Conservation (phyloP, 2,329 filamentous ascomycete species). For the Fusarium tjaetaba region DNA sequence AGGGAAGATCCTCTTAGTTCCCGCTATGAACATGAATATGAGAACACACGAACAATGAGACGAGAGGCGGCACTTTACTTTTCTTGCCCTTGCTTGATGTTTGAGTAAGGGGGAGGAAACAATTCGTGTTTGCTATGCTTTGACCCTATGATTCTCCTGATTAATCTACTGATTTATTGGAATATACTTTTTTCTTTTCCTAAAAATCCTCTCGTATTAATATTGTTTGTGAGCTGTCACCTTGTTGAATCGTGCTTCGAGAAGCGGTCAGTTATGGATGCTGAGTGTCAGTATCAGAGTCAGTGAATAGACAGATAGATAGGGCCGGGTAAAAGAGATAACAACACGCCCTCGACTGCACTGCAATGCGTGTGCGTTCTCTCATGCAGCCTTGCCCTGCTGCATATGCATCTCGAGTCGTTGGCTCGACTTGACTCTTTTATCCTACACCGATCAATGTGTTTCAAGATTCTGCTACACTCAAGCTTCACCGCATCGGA, state of each 20-base stretch:
- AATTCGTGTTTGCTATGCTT: constrained; percentile 16
- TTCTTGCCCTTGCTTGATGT: not conserved
- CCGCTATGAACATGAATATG: constrained; percentile 3
- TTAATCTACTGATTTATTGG: not conserved
- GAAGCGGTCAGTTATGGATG: constrained; percentile 26
- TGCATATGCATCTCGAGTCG: constrained; percentile 11
- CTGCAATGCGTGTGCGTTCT: not conserved
- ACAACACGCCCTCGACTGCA: constrained; percentile 22
- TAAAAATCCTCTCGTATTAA: not conserved
- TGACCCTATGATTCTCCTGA: not conserved
- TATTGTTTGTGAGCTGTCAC: constrained; percentile 28
- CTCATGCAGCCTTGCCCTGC: constrained; percentile 23
- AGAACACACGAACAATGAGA: not conserved
- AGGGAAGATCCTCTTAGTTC: constrained; percentile 27
- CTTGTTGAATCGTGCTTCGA: constrained; percentile 14
- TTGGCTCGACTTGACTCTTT: not conserved
- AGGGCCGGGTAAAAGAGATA: constrained; percentile 18
- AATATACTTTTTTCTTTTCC: not conserved
- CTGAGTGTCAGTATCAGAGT: not conserved
- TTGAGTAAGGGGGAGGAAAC: constrained; percentile 7
- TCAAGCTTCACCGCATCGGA: constrained; percentile 29
- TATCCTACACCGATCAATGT: constrained; percentile 33
- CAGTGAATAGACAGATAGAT: not conserved
- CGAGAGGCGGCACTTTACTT: constrained; percentile 14
- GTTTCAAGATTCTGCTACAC: constrained; percentile 26